Conservation (phyloP, 2,329 filamentous ascomycete genomes). For the Tolypocladium ovalisporum region DNA sequence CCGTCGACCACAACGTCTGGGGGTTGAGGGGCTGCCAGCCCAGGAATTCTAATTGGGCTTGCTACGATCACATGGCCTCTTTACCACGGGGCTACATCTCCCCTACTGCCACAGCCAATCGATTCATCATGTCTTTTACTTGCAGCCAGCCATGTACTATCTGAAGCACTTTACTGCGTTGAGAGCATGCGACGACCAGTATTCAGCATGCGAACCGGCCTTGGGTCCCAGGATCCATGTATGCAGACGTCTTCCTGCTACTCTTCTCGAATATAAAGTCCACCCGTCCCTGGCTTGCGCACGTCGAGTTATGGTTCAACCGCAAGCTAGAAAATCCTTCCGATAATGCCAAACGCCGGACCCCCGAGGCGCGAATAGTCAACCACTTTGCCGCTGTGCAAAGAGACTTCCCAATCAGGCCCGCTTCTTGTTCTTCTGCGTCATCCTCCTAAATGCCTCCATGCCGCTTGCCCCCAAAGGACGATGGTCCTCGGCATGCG, state of each 20-base stretch:
- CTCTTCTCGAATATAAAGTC: background rate
- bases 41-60: background rate
- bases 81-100: background rate
- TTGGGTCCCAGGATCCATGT: background rate
- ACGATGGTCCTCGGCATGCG: constrained; percentile 38
- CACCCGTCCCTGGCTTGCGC: background rate
- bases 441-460: constrained; percentile 57
- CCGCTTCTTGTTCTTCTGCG: constrained; percentile 49
- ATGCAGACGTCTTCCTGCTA: background rate
- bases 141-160: background rate
- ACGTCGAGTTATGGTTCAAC: background rate
- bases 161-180: background rate
- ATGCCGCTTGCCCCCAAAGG: constrained; percentile 53
- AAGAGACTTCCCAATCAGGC: constrained; percentile 2
- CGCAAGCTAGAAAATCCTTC: background rate
- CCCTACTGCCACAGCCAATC: background rate
- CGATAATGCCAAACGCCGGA: background rate
- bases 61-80: background rate
- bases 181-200: background rate
- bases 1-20: background rate
- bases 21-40: background rate
- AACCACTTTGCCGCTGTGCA: background rate
- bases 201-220: background rate
- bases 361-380: background rate
- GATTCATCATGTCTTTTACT: background rate